These are phyloP conservation scores for Melampsora larici-populina DNA, from an alignment of 1,284 basidiomycete genomes.

Conservation along the genomic window DNA sequence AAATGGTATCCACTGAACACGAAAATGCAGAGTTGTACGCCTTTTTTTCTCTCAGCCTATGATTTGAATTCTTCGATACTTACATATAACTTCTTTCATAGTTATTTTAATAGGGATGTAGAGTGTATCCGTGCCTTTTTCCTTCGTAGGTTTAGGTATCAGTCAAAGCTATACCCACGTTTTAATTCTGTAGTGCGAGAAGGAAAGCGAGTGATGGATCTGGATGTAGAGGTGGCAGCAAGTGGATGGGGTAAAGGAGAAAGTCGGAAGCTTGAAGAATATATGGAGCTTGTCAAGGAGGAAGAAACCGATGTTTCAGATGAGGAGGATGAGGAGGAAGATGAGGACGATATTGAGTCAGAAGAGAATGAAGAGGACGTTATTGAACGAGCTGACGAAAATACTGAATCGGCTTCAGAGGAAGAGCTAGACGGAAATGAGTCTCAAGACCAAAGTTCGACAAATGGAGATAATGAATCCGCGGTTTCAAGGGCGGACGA, in stretches of 20 bases:
- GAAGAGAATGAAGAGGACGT: slow-evolving; percentile 51
- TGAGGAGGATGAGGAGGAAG: slow-evolving; percentile 43
- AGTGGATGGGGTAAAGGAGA: slow-evolving; percentile 84
- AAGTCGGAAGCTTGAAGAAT: slow-evolving; percentile 73
- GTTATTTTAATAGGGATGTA: slow-evolving; percentile 98
- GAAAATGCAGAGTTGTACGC: slow-evolving; percentile 91
- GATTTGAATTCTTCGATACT: background rate
- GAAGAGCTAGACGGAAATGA: background rate
- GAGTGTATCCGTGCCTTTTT: slow-evolving; percentile 95
- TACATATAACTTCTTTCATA: slow-evolving; percentile 52
- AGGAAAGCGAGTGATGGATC: slow-evolving; percentile 59
- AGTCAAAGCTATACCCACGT: slow-evolving; percentile 79
- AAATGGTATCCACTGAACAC: slow-evolving; percentile 98
- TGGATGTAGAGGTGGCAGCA: slow-evolving; percentile 85
- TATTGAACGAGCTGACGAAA: slow-evolving; percentile 19
- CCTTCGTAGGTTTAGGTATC: slow-evolving; percentile 83
- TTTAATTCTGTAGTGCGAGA: slow-evolving; percentile 58
- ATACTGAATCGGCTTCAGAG: slow-evolving; percentile 16
- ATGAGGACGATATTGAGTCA: slow-evolving; percentile 52
- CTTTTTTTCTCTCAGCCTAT: slow-evolving; percentile 24
- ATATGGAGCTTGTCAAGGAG: slow-evolving; percentile 51
- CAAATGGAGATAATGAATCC: slow-evolving; percentile 10
- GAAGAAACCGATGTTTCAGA: slow-evolving; percentile 54
- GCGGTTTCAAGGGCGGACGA: background rate
- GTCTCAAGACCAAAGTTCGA: background rate